Evolutionary conservation across 1,284 basidiomycete genomes (phyloP).

Genomic region (Tilletia walkeri): DNA sequence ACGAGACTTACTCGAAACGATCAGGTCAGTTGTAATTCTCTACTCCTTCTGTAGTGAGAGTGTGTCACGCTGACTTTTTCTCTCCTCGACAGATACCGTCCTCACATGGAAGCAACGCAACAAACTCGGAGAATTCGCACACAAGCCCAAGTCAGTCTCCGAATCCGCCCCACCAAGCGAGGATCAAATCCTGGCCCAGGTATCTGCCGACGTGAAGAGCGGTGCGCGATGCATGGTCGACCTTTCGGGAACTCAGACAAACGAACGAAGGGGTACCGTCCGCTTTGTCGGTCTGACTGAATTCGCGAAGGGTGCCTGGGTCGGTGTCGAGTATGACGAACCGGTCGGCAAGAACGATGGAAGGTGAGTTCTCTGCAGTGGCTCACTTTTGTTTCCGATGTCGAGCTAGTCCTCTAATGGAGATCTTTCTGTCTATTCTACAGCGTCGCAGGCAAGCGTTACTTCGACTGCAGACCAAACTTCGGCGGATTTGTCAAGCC

Average conservation of each 20-base stretch:
- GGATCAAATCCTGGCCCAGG: conserved; percentile 16
- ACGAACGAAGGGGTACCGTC: conserved; percentile 73
- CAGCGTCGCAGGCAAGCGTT: conserved; percentile 78
- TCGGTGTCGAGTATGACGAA: conserved; percentile 93
- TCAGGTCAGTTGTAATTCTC: conserved; percentile 62
- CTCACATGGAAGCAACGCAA: conserved; percentile 83
- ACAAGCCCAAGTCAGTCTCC: neutral
- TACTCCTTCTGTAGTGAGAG: conserved; percentile 10
- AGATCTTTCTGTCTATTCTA: neutral
- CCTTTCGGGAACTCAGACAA: conserved; percentile 56
- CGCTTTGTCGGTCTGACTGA: conserved; percentile 77
- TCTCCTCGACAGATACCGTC: conserved; percentile 70
- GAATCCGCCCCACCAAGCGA: conserved; percentile 19
- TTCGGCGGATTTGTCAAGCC: conserved; percentile 85
- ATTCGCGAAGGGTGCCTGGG: conserved; percentile 72
- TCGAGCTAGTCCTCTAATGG: neutral
- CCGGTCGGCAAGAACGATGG: conserved; percentile 95
- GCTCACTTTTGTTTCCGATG: neutral
- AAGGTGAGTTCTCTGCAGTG: conserved; percentile 62
- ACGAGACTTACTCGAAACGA: conserved; percentile 76
- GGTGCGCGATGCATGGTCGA: conserved; percentile 82
- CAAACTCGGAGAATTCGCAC: conserved; percentile 81
- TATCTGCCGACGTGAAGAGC: conserved; percentile 60
- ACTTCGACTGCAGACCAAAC: conserved; percentile 75
- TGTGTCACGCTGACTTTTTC: conserved; percentile 22